A percentile compares a stretch with the other conserved stretches of the same genome.
Evolutionary conservation across 1,284 basidiomycete species (phyloP).

Genomic region (Boletus sp.): DNA sequence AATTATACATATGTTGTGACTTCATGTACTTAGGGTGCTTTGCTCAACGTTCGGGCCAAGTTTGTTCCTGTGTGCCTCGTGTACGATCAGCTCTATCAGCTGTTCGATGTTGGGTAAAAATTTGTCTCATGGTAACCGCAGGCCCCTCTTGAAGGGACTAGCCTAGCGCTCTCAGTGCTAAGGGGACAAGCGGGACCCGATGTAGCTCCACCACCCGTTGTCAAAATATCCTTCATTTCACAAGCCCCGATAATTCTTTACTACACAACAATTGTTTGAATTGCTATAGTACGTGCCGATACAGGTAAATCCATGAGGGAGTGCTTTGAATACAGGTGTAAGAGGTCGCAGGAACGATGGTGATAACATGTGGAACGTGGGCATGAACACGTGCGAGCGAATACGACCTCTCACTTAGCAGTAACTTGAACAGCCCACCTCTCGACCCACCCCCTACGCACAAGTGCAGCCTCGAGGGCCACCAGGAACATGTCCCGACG

Average conservation of each 20-base stretch:
- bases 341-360: not conserved
- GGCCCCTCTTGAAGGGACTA: not conserved
- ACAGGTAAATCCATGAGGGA: not conserved
- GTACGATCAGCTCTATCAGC: not conserved
- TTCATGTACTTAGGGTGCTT: not conserved
- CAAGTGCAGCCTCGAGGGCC: conserved; percentile 53
- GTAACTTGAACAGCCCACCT: conserved; percentile 37
- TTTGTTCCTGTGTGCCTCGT: not conserved
- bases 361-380: not conserved
- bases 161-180: not conserved
- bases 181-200: not conserved
- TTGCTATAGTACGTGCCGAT: not conserved
- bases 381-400: not conserved
- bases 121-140: not conserved
- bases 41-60: not conserved
- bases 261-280: not conserved
- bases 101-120: not conserved
- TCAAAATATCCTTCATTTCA: not conserved
- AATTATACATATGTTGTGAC: conserved; percentile 22
- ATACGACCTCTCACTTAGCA: conserved; percentile 8
- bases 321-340: not conserved
- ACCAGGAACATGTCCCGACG: conserved; percentile 47
- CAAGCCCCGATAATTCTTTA: not conserved
- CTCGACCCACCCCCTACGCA: conserved; percentile 39
- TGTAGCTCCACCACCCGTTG: not conserved